Base-by-base conservation (phyloP, 352 stramenopile genomes). In the Phytophthora pistaciae region DNA sequence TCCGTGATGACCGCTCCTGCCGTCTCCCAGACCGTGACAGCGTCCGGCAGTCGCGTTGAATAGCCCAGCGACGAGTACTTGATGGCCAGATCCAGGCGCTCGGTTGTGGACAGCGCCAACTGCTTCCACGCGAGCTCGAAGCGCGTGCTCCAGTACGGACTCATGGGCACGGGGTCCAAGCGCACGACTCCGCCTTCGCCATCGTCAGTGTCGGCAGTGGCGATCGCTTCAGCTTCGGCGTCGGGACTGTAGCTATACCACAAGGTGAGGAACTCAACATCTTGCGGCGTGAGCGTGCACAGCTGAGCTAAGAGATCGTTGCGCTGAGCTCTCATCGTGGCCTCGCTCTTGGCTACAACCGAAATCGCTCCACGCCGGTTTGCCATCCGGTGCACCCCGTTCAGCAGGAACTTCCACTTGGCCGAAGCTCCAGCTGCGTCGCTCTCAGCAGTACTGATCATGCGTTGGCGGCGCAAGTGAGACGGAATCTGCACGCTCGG, bases 121-220 rank as follows among this genome's bases (percentile, higher is more conserved):
- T 89, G 83, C 31, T 86, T 82, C 87, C 87, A 94, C 7, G 87
- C 84, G 0, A 73, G 64, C 57, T 94, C 87, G 49, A 94, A 93
- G 18, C 85, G 82, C 23, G 72, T 68, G 46, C 87, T 94, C 53
- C 89, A 75, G 6, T 79, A 76, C 0, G 87, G 84, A 31, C 64
- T 70, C 78, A 94, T 91, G 5, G 87, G 65, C 20, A 94, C 74
- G 1, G 87, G 87, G 36, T 93, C 87, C 40, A 92, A 83, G 56
- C 23, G 60, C 33, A 25, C 27, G 20, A n/a, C 54, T 42, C 57
- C 59, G 38, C 25, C 31, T 68, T 68, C 64, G 33, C n/a, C 49
- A 48, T 72, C 62, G 42, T 40, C 59, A 14, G 38, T 7, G 7
- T 66, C 58, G 16, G 64, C 64, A 49, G 64, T 64, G 18, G 56